Conservation (phyloP, 768 basidiomycete genomes). For the Boletus pseudo-olivaceus region DNA sequence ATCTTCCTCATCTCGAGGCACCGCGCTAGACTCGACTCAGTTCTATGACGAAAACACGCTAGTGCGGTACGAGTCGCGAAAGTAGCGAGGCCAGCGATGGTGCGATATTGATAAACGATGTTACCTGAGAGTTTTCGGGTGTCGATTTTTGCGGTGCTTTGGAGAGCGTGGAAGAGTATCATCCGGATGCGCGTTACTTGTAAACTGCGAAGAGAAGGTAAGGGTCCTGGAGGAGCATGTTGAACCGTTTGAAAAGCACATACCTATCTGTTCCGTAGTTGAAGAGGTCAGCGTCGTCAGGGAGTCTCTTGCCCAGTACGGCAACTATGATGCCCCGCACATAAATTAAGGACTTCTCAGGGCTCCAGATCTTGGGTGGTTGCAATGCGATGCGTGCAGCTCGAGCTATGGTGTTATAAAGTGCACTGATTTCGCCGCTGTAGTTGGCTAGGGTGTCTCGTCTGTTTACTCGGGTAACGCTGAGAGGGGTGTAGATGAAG, state of each 20-base stretch:
- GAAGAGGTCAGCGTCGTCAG: conserved; percentile 11
- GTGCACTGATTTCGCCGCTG: conserved; percentile 9
- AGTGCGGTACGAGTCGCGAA: conserved; percentile 12
- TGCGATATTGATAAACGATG: conserved; percentile 37
- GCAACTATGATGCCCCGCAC: conserved; percentile 13
- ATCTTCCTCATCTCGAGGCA: conserved; percentile 15
- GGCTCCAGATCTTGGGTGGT: conserved; percentile 18
- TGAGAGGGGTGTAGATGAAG: conserved; percentile 3
- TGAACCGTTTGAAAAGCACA: background rate
- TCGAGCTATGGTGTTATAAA: conserved; percentile 8
- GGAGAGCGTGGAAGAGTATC: conserved; percentile 34
- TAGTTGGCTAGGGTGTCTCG: conserved; percentile 10
- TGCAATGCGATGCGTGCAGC: conserved; percentile 5
- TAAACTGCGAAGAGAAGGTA: conserved; percentile 25
- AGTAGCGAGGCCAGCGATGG: conserved; percentile 25
- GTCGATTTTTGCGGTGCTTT: conserved; percentile 18
- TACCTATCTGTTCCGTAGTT: conserved; percentile 12
- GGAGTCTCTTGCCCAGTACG: conserved; percentile 11
- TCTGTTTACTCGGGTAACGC: conserved; percentile 5
- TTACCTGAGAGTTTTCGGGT: conserved; percentile 24
- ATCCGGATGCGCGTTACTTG: conserved; percentile 42
- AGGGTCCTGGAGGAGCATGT: background rate
- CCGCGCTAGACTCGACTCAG: conserved; percentile 13
- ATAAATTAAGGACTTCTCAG: conserved; percentile 8
- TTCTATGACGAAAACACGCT: conserved; percentile 9